Evolutionary conservation across 2,329 filamentous ascomycete species (phyloP), one percentile per base, ranked within the genome.

Genomic region (Botryosphaeria agaves): DNA sequence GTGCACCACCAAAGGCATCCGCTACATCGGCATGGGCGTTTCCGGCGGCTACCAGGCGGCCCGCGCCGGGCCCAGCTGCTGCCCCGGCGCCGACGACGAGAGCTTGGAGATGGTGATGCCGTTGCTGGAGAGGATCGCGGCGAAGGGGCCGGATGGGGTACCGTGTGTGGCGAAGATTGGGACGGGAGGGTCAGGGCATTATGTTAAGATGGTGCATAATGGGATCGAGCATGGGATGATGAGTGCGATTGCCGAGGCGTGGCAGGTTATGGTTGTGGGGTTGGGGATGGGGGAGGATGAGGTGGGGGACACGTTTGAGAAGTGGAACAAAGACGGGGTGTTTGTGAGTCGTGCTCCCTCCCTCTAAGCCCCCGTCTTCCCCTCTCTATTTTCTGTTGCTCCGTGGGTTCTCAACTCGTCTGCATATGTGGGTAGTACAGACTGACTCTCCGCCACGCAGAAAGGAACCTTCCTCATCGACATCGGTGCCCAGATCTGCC

Each of bases 161-260:
- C 62, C 72, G 1, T 80, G 74, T 39, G 70, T 76, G 1, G 65
- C 55, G 0, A 57, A 62, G 16, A 60, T 75, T 28, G 75, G 76
- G 0, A 64, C 66, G 2, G 67, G 67, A 0, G 74, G 75, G 2
- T 62, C 67, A 2, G 76, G 76, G 0, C 75, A 81, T 46, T 81
- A 74, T 42, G 72, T 79, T 24, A 81, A 82, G 55, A 81, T 80
- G 73, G 63, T 79, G 3, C 76, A 81, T 45, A 79, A 81, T 38
- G 75, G 74, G 1, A 79, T 81, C 36, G 75, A 81, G 44, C 72
- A 78, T 36, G 75, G 72, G 2, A 76, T 81, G 68, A 66, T 81
- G 55, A 67, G 64, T 31, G 59, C 64, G 0, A 59, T 78, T 5
- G 66, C 65, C 9, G 76, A 81, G 46, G 67, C 68, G 3, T 81